Percentiles rank a stretch among this genome's conserved stretches.
These are phyloP conservation scores for Globisporangium apiculatum DNA, from an alignment of 352 stramenopile species.

Conservation along the genomic window DNA sequence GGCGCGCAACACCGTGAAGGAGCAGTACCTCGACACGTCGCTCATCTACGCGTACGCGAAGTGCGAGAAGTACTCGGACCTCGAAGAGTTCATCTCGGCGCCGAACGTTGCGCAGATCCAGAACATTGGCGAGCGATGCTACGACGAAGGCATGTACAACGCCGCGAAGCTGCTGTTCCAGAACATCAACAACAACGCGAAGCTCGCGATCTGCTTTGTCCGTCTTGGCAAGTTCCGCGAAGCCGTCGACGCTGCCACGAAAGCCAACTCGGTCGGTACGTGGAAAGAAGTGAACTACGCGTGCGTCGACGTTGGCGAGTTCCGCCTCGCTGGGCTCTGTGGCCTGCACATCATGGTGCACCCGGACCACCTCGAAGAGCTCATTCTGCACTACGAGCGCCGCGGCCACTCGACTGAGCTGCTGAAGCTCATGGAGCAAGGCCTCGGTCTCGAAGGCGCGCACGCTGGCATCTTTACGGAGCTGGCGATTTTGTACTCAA, in stretches of 20 bases:
- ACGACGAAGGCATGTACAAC: slow-evolving; percentile 98
- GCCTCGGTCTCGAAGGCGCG: slow-evolving; percentile 96
- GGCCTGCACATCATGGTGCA: slow-evolving; percentile 99
- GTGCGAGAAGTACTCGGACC: slow-evolving; percentile 96
- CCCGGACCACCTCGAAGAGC: slow-evolving; percentile 99
- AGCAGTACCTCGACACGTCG: slow-evolving; percentile 98
- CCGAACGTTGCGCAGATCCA: slow-evolving; percentile 99
- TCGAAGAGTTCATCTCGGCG: slow-evolving; percentile 99
- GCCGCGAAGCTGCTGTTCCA: slow-evolving; percentile 98
- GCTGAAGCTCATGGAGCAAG: slow-evolving; percentile 98
- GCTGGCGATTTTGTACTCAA: slow-evolving; percentile 99
- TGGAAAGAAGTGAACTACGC: slow-evolving; percentile 99
- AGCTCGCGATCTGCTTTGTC: slow-evolving; percentile 99
- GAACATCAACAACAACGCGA: slow-evolving; percentile 99
- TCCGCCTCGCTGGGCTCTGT: slow-evolving; percentile 96
- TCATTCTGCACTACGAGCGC: slow-evolving; percentile 99
- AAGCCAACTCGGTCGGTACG: slow-evolving; percentile 98
- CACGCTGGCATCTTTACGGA: slow-evolving; percentile 99
- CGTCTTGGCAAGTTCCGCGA: slow-evolving; percentile 98
- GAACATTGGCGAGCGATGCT: slow-evolving; percentile 97
- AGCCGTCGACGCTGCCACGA: slow-evolving; percentile 97
- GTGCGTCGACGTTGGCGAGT: slow-evolving; percentile 97
- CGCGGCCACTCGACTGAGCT: slow-evolving; percentile 95
- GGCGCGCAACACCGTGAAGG: slow-evolving; percentile 98
- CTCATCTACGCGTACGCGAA: slow-evolving; percentile 99